Percentiles rank a stretch among this genome's conserved stretches.
These are phyloP conservation scores for Lagenidium sp. DNA, from an alignment of 352 stramenopile genomes.

Conservation along the genomic window DNA sequence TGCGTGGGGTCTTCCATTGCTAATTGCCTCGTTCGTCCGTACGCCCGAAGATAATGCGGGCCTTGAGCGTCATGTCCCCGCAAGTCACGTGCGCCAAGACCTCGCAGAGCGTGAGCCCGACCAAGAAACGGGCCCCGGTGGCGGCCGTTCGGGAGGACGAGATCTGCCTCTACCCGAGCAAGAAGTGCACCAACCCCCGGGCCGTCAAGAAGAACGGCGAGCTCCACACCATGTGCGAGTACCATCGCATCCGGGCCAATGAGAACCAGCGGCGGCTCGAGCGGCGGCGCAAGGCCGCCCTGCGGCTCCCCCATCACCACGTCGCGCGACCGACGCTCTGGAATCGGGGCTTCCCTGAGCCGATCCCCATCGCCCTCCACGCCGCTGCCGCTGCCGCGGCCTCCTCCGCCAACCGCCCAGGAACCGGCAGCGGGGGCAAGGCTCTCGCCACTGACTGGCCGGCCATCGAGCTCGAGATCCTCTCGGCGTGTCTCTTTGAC, in stretches of 20 bases:
- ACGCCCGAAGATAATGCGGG: too few species aligned
- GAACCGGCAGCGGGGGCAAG: too few species aligned
- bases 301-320: slow-evolving; percentile 5
- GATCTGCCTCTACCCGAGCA: slow-evolving; percentile 77
- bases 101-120: too few species aligned
- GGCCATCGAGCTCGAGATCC: slow-evolving; percentile 18
- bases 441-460: slow-evolving; percentile 8
- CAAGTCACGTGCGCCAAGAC: too few species aligned
- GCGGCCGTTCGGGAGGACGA: too few species aligned
- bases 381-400: neutral
- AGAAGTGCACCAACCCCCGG: slow-evolving; percentile 71
- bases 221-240: slow-evolving; percentile 78
- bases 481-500: slow-evolving; percentile 17
- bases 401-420: too few species aligned
- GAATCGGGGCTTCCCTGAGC: slow-evolving; percentile 14
- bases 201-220: slow-evolving; percentile 79
- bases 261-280: slow-evolving; percentile 75
- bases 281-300: slow-evolving; percentile 46
- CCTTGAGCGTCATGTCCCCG: too few species aligned
- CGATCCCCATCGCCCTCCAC: slow-evolving; percentile 3
- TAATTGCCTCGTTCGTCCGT: too few species aligned
- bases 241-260: slow-evolving; percentile 78
- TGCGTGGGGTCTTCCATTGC: too few species aligned
- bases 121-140: too few species aligned
- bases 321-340: slow-evolving; percentile 10